Percentiles rank a stretch among this genome's conserved stretches.
Evolutionary conservation across 306 rosid genomes (phyloP).

Genomic region (Acacia acuminata): DNA sequence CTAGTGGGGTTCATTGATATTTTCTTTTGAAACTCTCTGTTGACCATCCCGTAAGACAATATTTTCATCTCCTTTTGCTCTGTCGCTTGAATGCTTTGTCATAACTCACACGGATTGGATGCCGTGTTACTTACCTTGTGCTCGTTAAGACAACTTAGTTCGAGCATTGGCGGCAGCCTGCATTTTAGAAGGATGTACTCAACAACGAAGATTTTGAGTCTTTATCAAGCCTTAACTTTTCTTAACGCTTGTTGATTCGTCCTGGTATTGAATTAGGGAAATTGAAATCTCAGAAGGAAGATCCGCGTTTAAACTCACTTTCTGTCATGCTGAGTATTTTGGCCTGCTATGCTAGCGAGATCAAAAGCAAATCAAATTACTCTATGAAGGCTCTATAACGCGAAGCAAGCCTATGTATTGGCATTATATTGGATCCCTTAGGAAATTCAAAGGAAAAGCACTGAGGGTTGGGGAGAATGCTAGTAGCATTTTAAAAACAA

Average conservation of each 20-base stretch:
- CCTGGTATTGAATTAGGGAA: neutral
- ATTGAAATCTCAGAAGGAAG: conserved; percentile 19
- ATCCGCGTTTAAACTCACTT: neutral
- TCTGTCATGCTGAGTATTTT: too few species aligned
- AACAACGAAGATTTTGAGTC: neutral
- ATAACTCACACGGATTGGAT: neutral
- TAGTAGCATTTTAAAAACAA: neutral
- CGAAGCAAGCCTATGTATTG: neutral
- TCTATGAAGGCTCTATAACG: neutral
- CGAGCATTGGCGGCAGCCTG: neutral
- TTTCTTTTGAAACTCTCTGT: neutral
- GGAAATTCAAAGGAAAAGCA: neutral
- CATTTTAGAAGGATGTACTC: neutral
- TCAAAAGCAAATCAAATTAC: neutral
- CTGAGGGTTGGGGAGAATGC: neutral
- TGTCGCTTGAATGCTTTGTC: neutral
- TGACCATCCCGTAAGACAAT: neutral
- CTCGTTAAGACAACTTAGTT: neutral
- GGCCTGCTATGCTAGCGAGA: neutral
- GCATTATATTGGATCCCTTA: neutral
- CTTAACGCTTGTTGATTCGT: neutral
- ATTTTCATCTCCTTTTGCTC: neutral
- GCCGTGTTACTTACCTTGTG: neutral
- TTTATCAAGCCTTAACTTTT: neutral
- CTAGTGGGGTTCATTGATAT: neutral